Percentiles rank a stretch among this genome's conserved stretches.
Evolutionary conservation across 805 yeast species (phyloP).

Genomic region (Saturnispora quitensis): DNA sequence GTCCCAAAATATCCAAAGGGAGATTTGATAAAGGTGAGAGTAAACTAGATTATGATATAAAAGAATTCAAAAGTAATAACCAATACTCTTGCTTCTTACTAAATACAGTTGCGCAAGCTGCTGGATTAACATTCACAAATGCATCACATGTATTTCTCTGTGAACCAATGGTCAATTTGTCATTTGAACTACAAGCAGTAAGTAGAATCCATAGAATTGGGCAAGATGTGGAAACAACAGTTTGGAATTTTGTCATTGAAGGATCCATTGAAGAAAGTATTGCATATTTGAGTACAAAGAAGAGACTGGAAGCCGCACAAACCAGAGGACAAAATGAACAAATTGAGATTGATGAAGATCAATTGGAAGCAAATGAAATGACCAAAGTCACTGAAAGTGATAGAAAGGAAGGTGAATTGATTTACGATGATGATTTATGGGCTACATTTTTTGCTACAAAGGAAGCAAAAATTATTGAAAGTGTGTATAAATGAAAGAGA

Average conservation of each 20-base stretch:
- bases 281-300: conserved; percentile 54
- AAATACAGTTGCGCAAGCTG: conserved; percentile 79
- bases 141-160: conserved; percentile 89
- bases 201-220: conserved; percentile 92
- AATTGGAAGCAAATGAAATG: conserved; percentile 47
- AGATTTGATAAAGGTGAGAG: background rate
- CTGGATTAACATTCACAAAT: conserved; percentile 84
- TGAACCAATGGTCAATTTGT: conserved; percentile 85
- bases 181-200: conserved; percentile 85
- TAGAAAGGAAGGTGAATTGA: conserved; percentile 49
- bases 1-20: background rate
- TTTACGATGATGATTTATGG: conserved; percentile 52
- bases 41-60: conserved; percentile 32
- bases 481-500: conserved; percentile 7
- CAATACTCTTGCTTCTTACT: conserved; percentile 74
- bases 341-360: conserved; percentile 27
- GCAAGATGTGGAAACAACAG: conserved; percentile 69
- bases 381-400: conserved; percentile 43
- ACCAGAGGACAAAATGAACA: conserved; percentile 14
- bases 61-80: conserved; percentile 50
- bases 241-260: conserved; percentile 84
- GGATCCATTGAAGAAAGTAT: conserved; percentile 88
- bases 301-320: conserved; percentile 38
- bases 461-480: conserved; percentile 18
- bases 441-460: conserved; percentile 42